phyloP scores from a whole-genome alignment of 1,284 basidiomycete genomes.

The Pterulicium gracile region DNA sequence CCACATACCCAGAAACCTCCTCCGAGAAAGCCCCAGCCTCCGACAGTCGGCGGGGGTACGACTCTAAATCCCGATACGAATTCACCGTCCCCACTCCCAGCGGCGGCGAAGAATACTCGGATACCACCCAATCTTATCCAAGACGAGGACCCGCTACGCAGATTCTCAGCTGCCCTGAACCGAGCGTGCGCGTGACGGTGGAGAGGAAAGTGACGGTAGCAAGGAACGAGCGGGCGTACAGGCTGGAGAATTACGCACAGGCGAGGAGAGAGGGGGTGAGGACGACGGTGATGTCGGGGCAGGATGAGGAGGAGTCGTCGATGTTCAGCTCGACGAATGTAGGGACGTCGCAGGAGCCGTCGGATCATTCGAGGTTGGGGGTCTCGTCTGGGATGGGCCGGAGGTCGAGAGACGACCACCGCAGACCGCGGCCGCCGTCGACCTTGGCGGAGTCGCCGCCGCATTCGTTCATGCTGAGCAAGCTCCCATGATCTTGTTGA shows the following conservation, averaged over 20 bases:
- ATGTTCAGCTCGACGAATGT: background rate
- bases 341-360: background rate
- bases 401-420: background rate
- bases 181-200: background rate
- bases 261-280: background rate
- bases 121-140: background rate
- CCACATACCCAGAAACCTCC: too few species aligned
- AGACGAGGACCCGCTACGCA: background rate
- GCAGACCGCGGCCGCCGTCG: background rate
- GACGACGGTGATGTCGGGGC: background rate
- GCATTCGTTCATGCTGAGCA: background rate
- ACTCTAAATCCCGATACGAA: background rate
- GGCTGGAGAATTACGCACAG: background rate
- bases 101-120: background rate
- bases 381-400: background rate
- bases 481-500: background rate
- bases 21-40: background rate
- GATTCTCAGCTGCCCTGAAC: background rate
- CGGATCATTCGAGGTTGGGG: background rate
- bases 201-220: background rate
- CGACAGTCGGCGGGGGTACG: too few species aligned
- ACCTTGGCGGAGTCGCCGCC: background rate
- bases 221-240: background rate
- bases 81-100: background rate
- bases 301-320: background rate